Percentiles rank a stretch among this genome's conserved stretches.
phyloP scores from a whole-genome alignment of 495 filamentous ascomycete genomes.

The Xylaria scruposa region DNA sequence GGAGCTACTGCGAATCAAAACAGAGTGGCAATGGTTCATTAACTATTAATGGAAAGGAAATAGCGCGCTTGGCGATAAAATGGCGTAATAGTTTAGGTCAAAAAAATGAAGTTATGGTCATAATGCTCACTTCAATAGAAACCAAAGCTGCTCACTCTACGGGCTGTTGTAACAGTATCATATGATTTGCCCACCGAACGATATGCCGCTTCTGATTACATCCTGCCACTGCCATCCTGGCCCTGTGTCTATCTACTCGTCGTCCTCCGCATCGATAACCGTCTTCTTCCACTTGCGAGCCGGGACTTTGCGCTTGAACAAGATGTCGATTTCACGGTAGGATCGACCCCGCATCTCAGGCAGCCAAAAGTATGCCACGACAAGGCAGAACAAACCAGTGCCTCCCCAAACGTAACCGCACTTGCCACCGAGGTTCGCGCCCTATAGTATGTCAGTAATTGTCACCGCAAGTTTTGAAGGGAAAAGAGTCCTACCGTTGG shows the following conservation, averaged over 20 bases:
- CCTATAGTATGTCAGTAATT: slow-evolving; percentile 37
- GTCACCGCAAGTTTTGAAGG: slow-evolving; percentile 26
- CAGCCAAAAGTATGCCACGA: slow-evolving; percentile 43
- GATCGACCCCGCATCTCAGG: slow-evolving; percentile 45
- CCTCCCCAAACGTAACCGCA: slow-evolving; percentile 54
- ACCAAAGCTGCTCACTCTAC: not conserved
- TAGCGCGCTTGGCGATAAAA: too few relatives aligned
- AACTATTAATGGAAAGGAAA: not conserved
- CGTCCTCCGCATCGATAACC: slow-evolving; percentile 57
- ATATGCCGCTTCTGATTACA: not conserved
- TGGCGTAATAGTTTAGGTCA: too few relatives aligned
- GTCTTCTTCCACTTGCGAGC: slow-evolving; percentile 62
- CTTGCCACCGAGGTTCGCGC: slow-evolving; percentile 57
- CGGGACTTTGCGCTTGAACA: slow-evolving; percentile 52
- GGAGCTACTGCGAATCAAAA: too few relatives aligned
- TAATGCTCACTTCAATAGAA: not conserved
- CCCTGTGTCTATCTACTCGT: slow-evolving; percentile 49
- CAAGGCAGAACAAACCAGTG: slow-evolving; percentile 40
- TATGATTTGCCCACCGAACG: not conserved
- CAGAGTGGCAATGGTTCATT: too few relatives aligned
- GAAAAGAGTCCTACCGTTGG: slow-evolving; percentile 28
- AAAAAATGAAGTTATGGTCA: not conserved
- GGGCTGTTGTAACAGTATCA: not conserved
- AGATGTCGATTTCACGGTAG: slow-evolving; percentile 46
- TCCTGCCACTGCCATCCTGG: not conserved